Percentiles rank a stretch among this genome's conserved stretches.
Conservation (phyloP, 2,329 filamentous ascomycete species). For the Pestalotiopsis sp. region DNA sequence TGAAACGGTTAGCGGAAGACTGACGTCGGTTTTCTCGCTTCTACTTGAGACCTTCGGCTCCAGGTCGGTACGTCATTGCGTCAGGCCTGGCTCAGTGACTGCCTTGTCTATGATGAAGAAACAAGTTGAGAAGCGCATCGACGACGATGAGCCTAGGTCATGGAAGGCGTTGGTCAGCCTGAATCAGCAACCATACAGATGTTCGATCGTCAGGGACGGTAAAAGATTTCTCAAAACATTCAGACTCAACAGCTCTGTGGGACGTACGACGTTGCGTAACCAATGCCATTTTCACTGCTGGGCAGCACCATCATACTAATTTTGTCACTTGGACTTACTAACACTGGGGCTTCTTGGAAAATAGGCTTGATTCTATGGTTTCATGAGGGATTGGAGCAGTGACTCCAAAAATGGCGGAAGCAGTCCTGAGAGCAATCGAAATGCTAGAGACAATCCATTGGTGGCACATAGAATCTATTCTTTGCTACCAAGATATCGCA, state of each 20-base stretch:
- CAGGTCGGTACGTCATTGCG: neutral
- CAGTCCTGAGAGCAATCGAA: neutral
- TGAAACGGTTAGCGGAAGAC: neutral
- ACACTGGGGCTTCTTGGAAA: too few relatives aligned
- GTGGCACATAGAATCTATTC: neutral
- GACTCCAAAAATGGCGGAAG: too few relatives aligned
- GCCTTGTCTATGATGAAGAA: neutral
- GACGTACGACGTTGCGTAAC: neutral
- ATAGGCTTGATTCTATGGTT: too few relatives aligned
- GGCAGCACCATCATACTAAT: neutral
- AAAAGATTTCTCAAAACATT: neutral
- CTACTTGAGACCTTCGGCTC: neutral
- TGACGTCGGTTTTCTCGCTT: neutral
- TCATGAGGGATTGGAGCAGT: too few relatives aligned
- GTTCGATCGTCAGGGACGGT: neutral
- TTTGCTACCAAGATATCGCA: neutral
- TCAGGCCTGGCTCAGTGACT: neutral
- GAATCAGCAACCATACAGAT: neutral
- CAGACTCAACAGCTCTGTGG: neutral
- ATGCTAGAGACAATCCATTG: neutral
- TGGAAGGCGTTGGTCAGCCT: neutral
- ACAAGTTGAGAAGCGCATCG: neutral
- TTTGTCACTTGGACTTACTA: neutral
- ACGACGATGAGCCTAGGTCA: neutral
- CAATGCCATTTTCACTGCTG: neutral